A percentile compares a stretch with the other conserved stretches of the same genome.
Conservation (phyloP, 2,329 filamentous ascomycete genomes). For the Sarocladiaceae sp. region DNA sequence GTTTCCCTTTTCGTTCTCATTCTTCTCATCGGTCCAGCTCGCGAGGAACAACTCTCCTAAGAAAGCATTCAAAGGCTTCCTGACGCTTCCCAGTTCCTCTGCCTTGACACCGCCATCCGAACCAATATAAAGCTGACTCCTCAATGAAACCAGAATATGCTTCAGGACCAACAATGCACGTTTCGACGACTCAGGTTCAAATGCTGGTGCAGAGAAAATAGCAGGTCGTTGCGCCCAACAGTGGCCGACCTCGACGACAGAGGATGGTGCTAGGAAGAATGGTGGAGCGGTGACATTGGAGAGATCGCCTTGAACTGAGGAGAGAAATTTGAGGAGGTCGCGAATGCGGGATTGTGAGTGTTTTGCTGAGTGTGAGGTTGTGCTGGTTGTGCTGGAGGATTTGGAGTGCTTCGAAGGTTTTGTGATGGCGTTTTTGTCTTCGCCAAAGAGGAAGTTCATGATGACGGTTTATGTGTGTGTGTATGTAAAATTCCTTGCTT, state of each 20-base stretch:
- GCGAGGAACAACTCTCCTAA: slow-evolving; percentile 47
- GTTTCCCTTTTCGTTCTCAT: slow-evolving; percentile 14
- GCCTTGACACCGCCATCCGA: not conserved
- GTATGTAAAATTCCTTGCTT: not conserved
- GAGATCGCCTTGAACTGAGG: slow-evolving; percentile 41
- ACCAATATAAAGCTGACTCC: slow-evolving; percentile 43
- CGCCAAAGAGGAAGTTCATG: slow-evolving; percentile 3
- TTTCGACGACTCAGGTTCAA: slow-evolving; percentile 36
- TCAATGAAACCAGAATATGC: slow-evolving; percentile 41
- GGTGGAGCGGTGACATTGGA: slow-evolving; percentile 48
- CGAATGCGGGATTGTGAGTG: slow-evolving; percentile 13
- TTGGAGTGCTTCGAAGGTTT: too few relatives aligned
- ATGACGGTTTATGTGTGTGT: not conserved
- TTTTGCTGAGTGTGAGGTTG: not conserved
- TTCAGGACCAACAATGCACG: slow-evolving; percentile 42
- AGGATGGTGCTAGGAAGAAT: slow-evolving; percentile 42
- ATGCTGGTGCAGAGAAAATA: slow-evolving; percentile 43
- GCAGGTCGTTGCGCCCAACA: slow-evolving; percentile 46
- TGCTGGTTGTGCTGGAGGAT: slow-evolving; percentile 2
- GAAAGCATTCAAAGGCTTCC: slow-evolving; percentile 51
- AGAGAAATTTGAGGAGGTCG: slow-evolving; percentile 14
- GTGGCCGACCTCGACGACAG: slow-evolving; percentile 46
- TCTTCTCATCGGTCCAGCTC: slow-evolving; percentile 27
- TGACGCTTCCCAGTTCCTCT: slow-evolving; percentile 35
- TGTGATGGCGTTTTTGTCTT: not conserved